These are phyloP conservation scores for Chlorophyllum brunneum DNA, from an alignment of 768 basidiomycete species.

Conservation along the genomic window DNA sequence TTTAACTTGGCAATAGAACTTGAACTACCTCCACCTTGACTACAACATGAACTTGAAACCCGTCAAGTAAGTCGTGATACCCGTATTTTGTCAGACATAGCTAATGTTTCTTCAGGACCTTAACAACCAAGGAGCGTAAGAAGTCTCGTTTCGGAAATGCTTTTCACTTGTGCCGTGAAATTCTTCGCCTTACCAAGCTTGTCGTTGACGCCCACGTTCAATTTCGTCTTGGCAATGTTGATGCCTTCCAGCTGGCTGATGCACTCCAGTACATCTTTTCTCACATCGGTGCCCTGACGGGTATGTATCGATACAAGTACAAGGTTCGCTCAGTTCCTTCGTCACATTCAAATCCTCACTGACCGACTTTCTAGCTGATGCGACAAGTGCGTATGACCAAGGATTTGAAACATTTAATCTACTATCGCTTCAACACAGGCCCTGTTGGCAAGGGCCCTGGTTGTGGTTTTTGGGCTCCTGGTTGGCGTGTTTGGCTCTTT, in stretches of 20 bases:
- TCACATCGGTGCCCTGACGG: slow-evolving; percentile 96
- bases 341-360: slow-evolving; percentile 7
- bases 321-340: slow-evolving; percentile 50
- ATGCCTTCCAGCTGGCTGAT: slow-evolving; percentile 98
- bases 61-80: slow-evolving; percentile 53
- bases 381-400: slow-evolving; percentile 99
- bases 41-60: slow-evolving; percentile 99
- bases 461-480: slow-evolving; percentile 99
- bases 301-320: slow-evolving; percentile 99
- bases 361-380: slow-evolving; percentile 64
- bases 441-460: slow-evolving; percentile 99
- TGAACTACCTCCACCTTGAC: slow-evolving; percentile 93
- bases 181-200: slow-evolving; percentile 94
- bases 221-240: slow-evolving; percentile 96
- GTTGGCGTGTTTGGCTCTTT: slow-evolving; percentile 99
- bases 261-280: slow-evolving; percentile 97
- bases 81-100: slow-evolving; percentile 15
- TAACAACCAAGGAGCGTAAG: slow-evolving; percentile 99
- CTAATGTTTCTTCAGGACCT: slow-evolving; percentile 52
- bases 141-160: slow-evolving; percentile 99
- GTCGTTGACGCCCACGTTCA: slow-evolving; percentile 99
- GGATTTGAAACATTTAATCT: slow-evolving; percentile 97
- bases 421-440: slow-evolving; percentile 99
- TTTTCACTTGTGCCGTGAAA: slow-evolving; percentile 97
- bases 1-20: slow-evolving; percentile 46